phyloP scores from a whole-genome alignment of 495 filamentous ascomycete species.

The Lophium mytilinum region DNA sequence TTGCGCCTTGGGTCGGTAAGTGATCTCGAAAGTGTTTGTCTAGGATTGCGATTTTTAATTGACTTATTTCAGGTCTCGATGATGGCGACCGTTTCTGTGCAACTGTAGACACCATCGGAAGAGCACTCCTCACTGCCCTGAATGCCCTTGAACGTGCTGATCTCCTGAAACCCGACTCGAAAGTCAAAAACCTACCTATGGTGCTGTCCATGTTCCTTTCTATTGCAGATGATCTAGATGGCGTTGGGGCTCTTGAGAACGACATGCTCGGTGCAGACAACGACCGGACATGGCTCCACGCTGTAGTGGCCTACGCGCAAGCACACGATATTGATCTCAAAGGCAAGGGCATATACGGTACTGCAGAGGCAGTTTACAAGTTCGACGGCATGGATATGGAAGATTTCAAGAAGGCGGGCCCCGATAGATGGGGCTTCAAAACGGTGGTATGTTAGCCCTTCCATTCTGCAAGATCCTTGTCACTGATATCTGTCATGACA shows the following conservation, averaged over 20 bases:
- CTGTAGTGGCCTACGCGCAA: slow-evolving; percentile 5
- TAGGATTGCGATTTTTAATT: no score
- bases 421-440: slow-evolving; percentile 2
- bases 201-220: not conserved
- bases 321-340: not conserved
- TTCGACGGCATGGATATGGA: not conserved
- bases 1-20: not conserved
- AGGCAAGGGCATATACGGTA: not conserved
- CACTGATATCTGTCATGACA: not conserved
- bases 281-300: not conserved
- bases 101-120: slow-evolving; percentile 5
- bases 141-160: slow-evolving; percentile 4
- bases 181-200: slow-evolving; percentile 6
- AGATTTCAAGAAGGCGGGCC: slow-evolving; percentile 2
- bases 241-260: not conserved
- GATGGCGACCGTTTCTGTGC: slow-evolving; percentile 4
- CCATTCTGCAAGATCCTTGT: not conserved
- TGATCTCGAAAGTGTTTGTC: no score
- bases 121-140: slow-evolving; percentile 3
- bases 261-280: not conserved
- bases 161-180: slow-evolving; percentile 1
- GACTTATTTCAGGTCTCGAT: not conserved
- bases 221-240: no score
- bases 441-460: not conserved
- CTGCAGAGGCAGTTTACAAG: not conserved